Percentiles rank a stretch among this genome's conserved stretches.
Evolutionary conservation across 2,329 filamentous ascomycete genomes (phyloP).

Genomic region (Ilyonectria sp.): DNA sequence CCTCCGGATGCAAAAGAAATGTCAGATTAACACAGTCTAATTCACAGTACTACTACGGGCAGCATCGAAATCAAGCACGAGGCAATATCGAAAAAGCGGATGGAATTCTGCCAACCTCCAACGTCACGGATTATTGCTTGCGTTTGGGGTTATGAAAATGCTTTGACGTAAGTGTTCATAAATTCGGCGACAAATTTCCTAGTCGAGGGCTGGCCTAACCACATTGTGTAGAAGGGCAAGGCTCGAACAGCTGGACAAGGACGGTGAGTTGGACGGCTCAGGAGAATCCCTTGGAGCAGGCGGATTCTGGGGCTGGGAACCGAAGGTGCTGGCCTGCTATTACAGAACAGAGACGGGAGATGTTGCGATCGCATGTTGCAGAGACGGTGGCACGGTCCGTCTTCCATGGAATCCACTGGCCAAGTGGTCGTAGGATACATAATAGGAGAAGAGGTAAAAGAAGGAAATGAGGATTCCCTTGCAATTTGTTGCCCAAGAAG

Average conservation of each 20-base stretch:
- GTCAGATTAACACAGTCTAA: not conserved
- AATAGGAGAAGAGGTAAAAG: too few relatives aligned
- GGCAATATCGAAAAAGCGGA: slow-evolving; percentile 30
- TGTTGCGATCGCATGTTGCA: slow-evolving; percentile 20
- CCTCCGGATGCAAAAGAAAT: not conserved
- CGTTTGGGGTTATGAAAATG: slow-evolving; percentile 24
- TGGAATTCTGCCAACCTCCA: slow-evolving; percentile 29
- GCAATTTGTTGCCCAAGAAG: too few relatives aligned
- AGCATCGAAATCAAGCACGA: slow-evolving; percentile 33
- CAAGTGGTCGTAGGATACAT: slow-evolving; percentile 25
- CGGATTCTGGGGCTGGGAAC: slow-evolving; percentile 30
- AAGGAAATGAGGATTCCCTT: too few relatives aligned
- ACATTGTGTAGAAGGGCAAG: slow-evolving; percentile 6
- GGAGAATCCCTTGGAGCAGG: slow-evolving; percentile 12
- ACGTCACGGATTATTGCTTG: slow-evolving; percentile 27
- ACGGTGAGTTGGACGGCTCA: slow-evolving; percentile 28
- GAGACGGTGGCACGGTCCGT: slow-evolving; percentile 30
- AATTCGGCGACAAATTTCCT: not conserved
- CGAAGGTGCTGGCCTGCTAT: slow-evolving; percentile 26
- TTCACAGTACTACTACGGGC: slow-evolving; percentile 9
- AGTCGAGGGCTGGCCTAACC: not conserved
- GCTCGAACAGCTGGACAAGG: slow-evolving; percentile 26
- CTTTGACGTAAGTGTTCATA: slow-evolving; percentile 25
- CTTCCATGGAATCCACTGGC: slow-evolving; percentile 33
- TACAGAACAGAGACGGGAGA: slow-evolving; percentile 26